Conservation (phyloP, 768 basidiomycete genomes). For the Mycena rosella region DNA sequence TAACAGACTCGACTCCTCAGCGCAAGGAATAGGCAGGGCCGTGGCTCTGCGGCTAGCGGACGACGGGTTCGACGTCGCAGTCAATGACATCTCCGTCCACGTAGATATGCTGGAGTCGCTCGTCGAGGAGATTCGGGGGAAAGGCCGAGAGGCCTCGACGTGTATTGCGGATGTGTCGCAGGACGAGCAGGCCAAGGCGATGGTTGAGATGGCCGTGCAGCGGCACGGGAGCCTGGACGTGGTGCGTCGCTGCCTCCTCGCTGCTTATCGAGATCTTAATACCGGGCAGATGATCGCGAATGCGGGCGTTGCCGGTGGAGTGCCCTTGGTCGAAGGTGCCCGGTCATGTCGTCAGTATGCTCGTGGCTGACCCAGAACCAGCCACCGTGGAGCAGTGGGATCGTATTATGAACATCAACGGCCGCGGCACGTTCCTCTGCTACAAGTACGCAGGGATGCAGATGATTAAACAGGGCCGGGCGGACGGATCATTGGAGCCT, state of each 20-base stretch:
- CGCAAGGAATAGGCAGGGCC: slow-evolving; percentile 45
- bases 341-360: no score
- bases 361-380: slow-evolving; percentile 11
- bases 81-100: slow-evolving; percentile 49
- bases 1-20: background rate
- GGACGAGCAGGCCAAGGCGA: slow-evolving; percentile 39
- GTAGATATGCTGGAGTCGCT: slow-evolving; percentile 35
- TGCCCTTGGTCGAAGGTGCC: slow-evolving; percentile 5
- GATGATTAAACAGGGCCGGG: slow-evolving; percentile 57
- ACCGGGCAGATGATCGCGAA: slow-evolving; percentile 47
- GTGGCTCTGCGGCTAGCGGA: slow-evolving; percentile 50
- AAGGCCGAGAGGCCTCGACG: slow-evolving; percentile 4
- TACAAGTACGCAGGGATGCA: slow-evolving; percentile 52
- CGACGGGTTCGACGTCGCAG: slow-evolving; percentile 51
- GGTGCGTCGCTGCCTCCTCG: slow-evolving; percentile 35
- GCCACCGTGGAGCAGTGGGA: slow-evolving; percentile 40
- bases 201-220: slow-evolving; percentile 40
- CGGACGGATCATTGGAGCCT: no score
- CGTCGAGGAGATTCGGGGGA: slow-evolving; percentile 24
- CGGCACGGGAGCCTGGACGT: slow-evolving; percentile 46
- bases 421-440: slow-evolving; percentile 48
- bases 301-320: slow-evolving; percentile 39
- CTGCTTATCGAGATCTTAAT: background rate
- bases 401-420: slow-evolving; percentile 43
- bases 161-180: slow-evolving; percentile 36